Evolutionary conservation across 805 yeast species (phyloP).

Genomic region (Hanseniaspora pseudoguilliermondii): DNA sequence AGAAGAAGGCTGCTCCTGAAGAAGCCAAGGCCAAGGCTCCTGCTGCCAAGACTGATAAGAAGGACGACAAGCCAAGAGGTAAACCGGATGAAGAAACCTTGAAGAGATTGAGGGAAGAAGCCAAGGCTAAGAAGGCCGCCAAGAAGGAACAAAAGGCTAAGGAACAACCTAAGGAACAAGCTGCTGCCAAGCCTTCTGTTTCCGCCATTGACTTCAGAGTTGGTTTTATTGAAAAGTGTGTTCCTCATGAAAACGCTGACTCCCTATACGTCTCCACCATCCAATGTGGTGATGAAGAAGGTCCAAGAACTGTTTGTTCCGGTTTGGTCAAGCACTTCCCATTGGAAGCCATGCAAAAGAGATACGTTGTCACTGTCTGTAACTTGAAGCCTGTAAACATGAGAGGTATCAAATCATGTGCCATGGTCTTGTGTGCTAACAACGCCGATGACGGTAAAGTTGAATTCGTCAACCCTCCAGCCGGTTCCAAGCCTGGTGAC

Average conservation of each 20-base stretch:
- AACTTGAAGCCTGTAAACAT: slow-evolving; percentile 94
- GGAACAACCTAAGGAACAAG: slow-evolving; percentile 30
- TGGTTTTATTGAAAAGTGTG: slow-evolving; percentile 92
- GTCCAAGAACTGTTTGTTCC: slow-evolving; percentile 96
- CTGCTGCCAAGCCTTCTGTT: slow-evolving; percentile 58
- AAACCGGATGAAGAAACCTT: slow-evolving; percentile 39
- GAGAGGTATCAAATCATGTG: slow-evolving; percentile 93
- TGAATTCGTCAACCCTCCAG: slow-evolving; percentile 92
- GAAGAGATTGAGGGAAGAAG: slow-evolving; percentile 37
- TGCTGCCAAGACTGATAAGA: slow-evolving; percentile 20
- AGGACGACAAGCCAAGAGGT: slow-evolving; percentile 32
- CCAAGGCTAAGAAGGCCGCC: slow-evolving; percentile 48
- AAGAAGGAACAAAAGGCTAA: slow-evolving; percentile 46
- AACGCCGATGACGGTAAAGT: slow-evolving; percentile 43
- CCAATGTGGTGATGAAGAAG: slow-evolving; percentile 89
- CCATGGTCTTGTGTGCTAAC: slow-evolving; percentile 95
- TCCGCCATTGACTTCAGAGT: slow-evolving; percentile 84
- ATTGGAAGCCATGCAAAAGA: slow-evolving; percentile 88
- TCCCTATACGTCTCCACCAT: slow-evolving; percentile 91
- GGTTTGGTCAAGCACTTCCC: slow-evolving; percentile 86
- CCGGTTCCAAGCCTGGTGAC: slow-evolving; percentile 87
- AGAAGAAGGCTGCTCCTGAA: slow-evolving; percentile 37
- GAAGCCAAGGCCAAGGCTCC: slow-evolving; percentile 16
- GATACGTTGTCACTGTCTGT: slow-evolving; percentile 81
- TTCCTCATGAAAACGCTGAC: slow-evolving; percentile 97